Percentiles rank a stretch among this genome's conserved stretches.
Conservation (phyloP, 2,329 filamentous ascomycete species). For the Pseudocercospora ulei region DNA sequence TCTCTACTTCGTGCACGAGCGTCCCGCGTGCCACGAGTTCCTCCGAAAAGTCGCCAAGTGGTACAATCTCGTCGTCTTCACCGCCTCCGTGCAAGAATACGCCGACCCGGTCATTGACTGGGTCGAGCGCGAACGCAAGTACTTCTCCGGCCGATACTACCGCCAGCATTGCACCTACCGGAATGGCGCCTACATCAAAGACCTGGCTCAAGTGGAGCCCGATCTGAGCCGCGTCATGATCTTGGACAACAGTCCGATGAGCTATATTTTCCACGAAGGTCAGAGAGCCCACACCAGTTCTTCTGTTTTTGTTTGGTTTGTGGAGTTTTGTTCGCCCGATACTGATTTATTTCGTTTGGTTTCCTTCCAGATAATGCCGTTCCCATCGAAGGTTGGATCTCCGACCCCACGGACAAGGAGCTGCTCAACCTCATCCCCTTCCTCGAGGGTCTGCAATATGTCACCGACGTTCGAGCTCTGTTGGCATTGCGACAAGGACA, state of each 20-base stretch:
- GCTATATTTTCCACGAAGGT: slow-evolving; percentile 98
- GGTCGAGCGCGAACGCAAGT: slow-evolving; percentile 93
- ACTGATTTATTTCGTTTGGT: too few relatives aligned
- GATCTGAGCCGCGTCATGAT: slow-evolving; percentile 98
- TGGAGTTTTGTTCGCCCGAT: too few relatives aligned
- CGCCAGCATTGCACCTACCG: slow-evolving; percentile 93
- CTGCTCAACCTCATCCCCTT: slow-evolving; percentile 85
- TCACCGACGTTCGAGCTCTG: slow-evolving; percentile 85
- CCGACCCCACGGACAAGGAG: slow-evolving; percentile 92
- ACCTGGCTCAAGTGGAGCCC: slow-evolving; percentile 88
- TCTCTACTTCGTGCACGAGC: slow-evolving; percentile 96
- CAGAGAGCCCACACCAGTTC: slow-evolving; percentile 32
- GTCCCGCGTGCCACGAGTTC: slow-evolving; percentile 94
- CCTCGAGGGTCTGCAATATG: slow-evolving; percentile 89
- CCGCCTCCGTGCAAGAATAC: slow-evolving; percentile 95
- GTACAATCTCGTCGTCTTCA: slow-evolving; percentile 96
- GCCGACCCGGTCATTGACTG: slow-evolving; percentile 98
- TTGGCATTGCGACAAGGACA: slow-evolving; percentile 83
- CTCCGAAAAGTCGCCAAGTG: slow-evolving; percentile 87
- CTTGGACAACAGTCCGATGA: slow-evolving; percentile 93
- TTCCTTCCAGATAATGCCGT: slow-evolving; percentile 91
- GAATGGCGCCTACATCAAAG: slow-evolving; percentile 96
- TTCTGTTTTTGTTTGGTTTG: too few relatives aligned
- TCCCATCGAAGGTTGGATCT: slow-evolving; percentile 98
- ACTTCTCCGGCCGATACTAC: slow-evolving; percentile 88